These are phyloP conservation scores for Neopestalotiopsis rosae DNA, from an alignment of 2,329 filamentous ascomycete species.

Conservation along the genomic window DNA sequence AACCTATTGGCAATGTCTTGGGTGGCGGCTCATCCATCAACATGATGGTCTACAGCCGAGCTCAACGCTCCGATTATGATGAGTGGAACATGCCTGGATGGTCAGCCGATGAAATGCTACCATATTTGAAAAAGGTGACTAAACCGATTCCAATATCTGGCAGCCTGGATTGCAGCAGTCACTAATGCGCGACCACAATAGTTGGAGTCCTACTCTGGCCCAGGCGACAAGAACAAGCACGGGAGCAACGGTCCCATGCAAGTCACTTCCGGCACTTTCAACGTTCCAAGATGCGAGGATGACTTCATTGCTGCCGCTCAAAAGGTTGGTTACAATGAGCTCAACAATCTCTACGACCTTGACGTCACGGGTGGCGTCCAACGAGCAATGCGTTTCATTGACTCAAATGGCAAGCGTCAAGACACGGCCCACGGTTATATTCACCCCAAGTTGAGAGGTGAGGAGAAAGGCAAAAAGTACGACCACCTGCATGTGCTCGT, in stretches of 20 bases:
- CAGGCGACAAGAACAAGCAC: conserved; percentile 46
- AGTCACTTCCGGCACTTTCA: conserved; percentile 51
- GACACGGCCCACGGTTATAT: conserved; percentile 42
- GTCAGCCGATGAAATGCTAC: conserved; percentile 44
- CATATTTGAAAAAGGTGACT: conserved; percentile 55
- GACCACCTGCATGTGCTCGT: conserved; percentile 37
- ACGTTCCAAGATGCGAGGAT: conserved; percentile 43
- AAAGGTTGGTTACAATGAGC: conserved; percentile 42
- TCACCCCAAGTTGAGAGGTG: conserved; percentile 44
- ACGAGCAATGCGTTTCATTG: conserved; percentile 16
- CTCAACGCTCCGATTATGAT: conserved; percentile 39
- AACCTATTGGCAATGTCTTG: conserved; percentile 50
- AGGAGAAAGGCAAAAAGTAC: conserved; percentile 21
- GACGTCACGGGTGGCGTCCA: conserved; percentile 18
- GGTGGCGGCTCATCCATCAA: conserved; percentile 61
- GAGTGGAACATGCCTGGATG: conserved; percentile 36
- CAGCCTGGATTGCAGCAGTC: conserved; percentile 35
- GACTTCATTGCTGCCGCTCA: conserved; percentile 52
- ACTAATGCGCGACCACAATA: conserved; percentile 27
- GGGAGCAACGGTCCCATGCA: conserved; percentile 53
- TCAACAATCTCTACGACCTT: conserved; percentile 27
- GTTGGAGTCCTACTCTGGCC: conserved; percentile 36
- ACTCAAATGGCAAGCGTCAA: background rate
- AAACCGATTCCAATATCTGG: background rate
- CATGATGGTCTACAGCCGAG: conserved; percentile 49